phyloP scores from a whole-genome alignment of 1,139 yeast species.

The Schizosaccharomyces versatilis region DNA sequence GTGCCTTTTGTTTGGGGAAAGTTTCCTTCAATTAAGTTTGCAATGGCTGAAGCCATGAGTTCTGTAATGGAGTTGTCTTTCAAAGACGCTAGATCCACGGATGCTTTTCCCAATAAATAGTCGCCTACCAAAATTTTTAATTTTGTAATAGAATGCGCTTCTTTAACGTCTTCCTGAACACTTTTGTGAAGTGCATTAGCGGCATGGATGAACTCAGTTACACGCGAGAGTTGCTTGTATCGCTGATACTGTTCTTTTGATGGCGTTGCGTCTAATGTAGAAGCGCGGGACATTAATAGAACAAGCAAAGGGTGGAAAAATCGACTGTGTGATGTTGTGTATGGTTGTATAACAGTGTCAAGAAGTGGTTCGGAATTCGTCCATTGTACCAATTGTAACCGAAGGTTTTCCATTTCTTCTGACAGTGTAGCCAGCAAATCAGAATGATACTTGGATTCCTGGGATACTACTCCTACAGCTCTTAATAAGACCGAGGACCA shows the following conservation, averaged over 20 bases:
- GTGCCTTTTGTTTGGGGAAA: constrained; percentile 94
- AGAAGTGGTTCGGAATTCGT: background rate
- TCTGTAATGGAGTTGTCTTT: constrained; percentile 92
- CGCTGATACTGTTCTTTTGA: constrained; percentile 29
- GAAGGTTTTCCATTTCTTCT: background rate
- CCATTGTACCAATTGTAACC: background rate
- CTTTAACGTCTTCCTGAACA: constrained; percentile 86
- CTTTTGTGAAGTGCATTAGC: constrained; percentile 94
- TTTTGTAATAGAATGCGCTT: constrained; percentile 43
- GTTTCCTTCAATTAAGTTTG: constrained; percentile 92
- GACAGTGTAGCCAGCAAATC: background rate
- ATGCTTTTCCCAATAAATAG: constrained; percentile 81
- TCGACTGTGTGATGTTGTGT: background rate
- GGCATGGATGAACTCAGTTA: constrained; percentile 94
- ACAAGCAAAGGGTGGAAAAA: constrained; percentile 71
- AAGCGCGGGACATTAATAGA: constrained; percentile 54
- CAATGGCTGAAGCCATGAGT: constrained; percentile 81
- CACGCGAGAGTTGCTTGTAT: constrained; percentile 71
- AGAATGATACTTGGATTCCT: background rate
- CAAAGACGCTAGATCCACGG: constrained; percentile 79
- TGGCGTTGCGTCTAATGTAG: constrained; percentile 25
- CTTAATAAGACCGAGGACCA: background rate
- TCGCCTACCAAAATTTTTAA: constrained; percentile 97
- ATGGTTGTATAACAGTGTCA: background rate
- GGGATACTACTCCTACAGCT: background rate